phyloP scores from a whole-genome alignment of 2,329 filamentous ascomycete genomes.

The Macrophomina tecta region DNA sequence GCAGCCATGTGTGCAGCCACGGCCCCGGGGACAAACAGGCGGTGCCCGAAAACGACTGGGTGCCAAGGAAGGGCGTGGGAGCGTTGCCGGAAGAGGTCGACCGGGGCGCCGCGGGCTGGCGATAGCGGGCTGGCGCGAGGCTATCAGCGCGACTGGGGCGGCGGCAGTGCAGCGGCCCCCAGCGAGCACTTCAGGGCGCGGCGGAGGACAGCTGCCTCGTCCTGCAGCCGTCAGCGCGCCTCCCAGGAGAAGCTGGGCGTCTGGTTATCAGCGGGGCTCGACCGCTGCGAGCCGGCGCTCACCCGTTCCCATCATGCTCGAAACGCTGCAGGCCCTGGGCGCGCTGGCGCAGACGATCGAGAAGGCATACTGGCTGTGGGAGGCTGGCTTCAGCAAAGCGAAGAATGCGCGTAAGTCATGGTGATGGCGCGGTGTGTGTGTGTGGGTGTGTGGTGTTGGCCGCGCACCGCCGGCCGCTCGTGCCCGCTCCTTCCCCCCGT shows the following conservation, averaged over 20 bases:
- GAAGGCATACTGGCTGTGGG: constrained; percentile 28
- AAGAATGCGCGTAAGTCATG: constrained; percentile 29
- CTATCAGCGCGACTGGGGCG: neutral
- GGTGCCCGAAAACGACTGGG: neutral
- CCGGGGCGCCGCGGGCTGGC: constrained; percentile 5
- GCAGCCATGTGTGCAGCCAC: neutral
- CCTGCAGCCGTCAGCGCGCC: neutral
- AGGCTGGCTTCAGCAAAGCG: constrained; percentile 30
- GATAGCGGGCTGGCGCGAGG: neutral
- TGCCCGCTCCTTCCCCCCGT: neutral
- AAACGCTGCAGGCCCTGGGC: constrained; percentile 11
- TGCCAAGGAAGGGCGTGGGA: neutral
- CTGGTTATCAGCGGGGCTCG: constrained; percentile 9
- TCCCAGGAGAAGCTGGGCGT: neutral
- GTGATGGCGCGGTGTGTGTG: neutral
- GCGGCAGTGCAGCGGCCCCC: neutral
- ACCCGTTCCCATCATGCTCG: constrained; percentile 1
- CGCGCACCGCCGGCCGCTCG: neutral
- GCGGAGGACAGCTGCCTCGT: constrained; percentile 11
- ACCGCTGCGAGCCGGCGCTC: neutral
- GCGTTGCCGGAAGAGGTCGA: neutral
- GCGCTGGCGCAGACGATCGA: constrained; percentile 28
- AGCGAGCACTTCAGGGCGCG: neutral
- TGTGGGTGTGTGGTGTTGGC: neutral
- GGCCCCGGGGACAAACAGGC: neutral